phyloP scores from a whole-genome alignment of 176 grass and related monocot species.

The Saccharum officinarum region DNA sequence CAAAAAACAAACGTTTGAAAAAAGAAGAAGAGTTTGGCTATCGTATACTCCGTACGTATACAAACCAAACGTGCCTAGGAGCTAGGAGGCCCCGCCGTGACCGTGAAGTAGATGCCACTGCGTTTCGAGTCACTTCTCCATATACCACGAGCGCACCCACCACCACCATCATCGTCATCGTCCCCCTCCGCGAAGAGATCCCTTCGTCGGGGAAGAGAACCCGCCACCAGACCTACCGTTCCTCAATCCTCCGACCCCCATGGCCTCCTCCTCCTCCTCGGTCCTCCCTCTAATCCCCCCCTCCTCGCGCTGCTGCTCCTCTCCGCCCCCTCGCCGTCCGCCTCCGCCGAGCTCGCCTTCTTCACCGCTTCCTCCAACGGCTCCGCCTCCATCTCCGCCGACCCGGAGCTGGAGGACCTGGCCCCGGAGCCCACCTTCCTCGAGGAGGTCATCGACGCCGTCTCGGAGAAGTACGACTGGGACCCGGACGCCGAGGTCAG shows the following conservation, averaged over 20 bases:
- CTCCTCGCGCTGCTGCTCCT: slow-evolving; percentile 33
- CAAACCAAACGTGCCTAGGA: too few relatives aligned
- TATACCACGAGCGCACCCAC: too few relatives aligned
- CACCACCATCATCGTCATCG: background rate
- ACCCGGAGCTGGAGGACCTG: background rate
- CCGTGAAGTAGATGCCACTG: background rate
- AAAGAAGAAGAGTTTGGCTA: background rate
- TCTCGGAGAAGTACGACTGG: slow-evolving; percentile 75
- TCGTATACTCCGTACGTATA: background rate
- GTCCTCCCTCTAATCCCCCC: background rate
- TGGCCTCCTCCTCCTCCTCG: slow-evolving; percentile 20
- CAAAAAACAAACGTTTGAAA: background rate
- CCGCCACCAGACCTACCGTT: slow-evolving; percentile 26
- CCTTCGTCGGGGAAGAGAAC: slow-evolving; percentile 14
- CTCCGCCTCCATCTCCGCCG: slow-evolving; percentile 17
- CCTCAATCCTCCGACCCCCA: slow-evolving; percentile 9
- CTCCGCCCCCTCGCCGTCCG: slow-evolving; percentile 33
- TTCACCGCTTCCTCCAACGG: slow-evolving; percentile 31
- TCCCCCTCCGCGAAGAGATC: slow-evolving; percentile 37
- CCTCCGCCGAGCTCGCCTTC: slow-evolving; percentile 37
- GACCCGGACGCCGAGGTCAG: slow-evolving; percentile 53
- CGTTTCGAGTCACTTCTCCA: too few relatives aligned
- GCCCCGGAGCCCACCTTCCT: slow-evolving; percentile 47
- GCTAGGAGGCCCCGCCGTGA: too few relatives aligned
- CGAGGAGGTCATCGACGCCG: slow-evolving; percentile 58